Percentiles rank a stretch among this genome's conserved stretches.
phyloP scores from a whole-genome alignment of 2,329 filamentous ascomycete species.

The Paraconiothyrium sp. region DNA sequence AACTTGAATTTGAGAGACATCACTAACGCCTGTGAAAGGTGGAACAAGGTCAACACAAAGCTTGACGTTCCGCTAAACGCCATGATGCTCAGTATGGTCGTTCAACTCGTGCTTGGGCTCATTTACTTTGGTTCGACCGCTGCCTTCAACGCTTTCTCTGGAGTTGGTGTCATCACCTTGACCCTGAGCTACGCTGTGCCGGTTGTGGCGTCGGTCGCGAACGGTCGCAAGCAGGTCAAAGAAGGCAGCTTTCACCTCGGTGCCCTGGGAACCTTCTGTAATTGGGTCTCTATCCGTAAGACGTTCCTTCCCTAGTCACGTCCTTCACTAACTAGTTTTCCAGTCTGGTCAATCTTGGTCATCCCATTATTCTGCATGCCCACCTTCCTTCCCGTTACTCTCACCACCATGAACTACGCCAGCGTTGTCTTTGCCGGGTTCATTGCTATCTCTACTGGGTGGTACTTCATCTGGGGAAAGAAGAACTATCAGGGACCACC shows the following conservation, averaged over 20 bases:
- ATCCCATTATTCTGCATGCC: conserved; percentile 81
- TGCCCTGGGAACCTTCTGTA: conserved; percentile 67
- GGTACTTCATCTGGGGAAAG: conserved; percentile 76
- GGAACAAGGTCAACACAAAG: conserved; percentile 69
- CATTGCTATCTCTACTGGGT: conserved; percentile 66
- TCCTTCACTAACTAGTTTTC: conserved; percentile 14
- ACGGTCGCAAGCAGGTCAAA: conserved; percentile 67
- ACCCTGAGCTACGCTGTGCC: conserved; percentile 75
- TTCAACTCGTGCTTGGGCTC: conserved; percentile 70
- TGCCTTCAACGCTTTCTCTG: conserved; percentile 78
- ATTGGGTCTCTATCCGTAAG: conserved; percentile 70
- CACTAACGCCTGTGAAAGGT: conserved; percentile 38
- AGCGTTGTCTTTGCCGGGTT: conserved; percentile 77
- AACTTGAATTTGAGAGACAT: neutral
- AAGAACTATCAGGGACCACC: conserved; percentile 73
- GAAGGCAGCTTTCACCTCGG: conserved; percentile 70
- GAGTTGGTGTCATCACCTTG: conserved; percentile 74
- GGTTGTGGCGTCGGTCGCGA: conserved; percentile 70
- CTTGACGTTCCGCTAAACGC: conserved; percentile 74
- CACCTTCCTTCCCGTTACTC: conserved; percentile 67
- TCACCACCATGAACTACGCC: conserved; percentile 74
- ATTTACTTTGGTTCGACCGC: conserved; percentile 75
- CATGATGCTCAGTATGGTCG: conserved; percentile 75
- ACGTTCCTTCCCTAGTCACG: conserved; percentile 40
- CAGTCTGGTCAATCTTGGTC: conserved; percentile 70